phyloP scores from a whole-genome alignment of 306 rosid species.

The Trichosanthes truncata region DNA sequence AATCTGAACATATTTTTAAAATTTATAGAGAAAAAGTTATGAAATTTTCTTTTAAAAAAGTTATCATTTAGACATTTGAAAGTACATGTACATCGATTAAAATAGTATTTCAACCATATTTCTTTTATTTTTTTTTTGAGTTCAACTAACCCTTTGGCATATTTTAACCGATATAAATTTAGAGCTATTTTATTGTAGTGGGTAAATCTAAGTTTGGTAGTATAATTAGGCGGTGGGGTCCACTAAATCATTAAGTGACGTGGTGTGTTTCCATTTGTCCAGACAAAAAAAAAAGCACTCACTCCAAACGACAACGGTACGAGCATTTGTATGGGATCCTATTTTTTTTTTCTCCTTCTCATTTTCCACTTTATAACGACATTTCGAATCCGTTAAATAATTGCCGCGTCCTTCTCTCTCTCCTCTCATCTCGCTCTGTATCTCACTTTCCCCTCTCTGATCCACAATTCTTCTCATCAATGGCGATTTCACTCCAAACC shows the following conservation, averaged over 20 bases:
- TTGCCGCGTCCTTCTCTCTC: slow-evolving; percentile 8
- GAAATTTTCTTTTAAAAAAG: no score
- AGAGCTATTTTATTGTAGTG: no score
- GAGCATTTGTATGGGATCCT: background rate
- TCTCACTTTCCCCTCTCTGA: background rate
- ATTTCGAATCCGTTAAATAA: background rate
- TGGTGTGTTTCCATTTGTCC: background rate
- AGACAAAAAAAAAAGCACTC: background rate
- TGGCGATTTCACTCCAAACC: slow-evolving; percentile 34
- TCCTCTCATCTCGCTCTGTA: background rate
- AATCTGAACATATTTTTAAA: no score
- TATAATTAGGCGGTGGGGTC: background rate
- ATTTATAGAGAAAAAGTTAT: no score
- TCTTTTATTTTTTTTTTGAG: no score
- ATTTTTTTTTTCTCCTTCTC: background rate
- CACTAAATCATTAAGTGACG: background rate
- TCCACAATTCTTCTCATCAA: slow-evolving; percentile 10
- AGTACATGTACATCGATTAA: no score
- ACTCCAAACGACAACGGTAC: background rate
- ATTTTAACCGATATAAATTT: no score
- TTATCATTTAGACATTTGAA: no score
- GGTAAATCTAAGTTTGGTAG: no score
- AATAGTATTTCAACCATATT: no score
- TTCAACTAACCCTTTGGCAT: no score
- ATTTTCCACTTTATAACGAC: background rate